Evolutionary conservation across 768 basidiomycete genomes (phyloP), one percentile per base, ranked within the genome.

Genomic region (Panaeolus cyanescens): DNA sequence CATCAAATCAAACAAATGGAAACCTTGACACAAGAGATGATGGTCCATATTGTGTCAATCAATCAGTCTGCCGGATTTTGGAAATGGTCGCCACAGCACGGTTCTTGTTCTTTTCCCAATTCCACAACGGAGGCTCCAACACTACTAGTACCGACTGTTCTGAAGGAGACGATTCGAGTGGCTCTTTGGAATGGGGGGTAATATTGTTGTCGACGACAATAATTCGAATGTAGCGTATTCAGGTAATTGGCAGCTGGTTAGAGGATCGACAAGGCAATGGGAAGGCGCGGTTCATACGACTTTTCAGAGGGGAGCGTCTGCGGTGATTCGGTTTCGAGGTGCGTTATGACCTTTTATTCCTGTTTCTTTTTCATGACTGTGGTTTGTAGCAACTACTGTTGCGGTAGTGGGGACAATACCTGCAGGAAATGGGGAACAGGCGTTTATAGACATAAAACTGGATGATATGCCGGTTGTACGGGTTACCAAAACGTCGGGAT

Each of bases 301-400:
- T 1, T 28, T 53, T n/a, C 56, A 64, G 45, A 54, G 58, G n/a
- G 66, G 69, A 0, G 74, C 75, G 19, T 61, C 58, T n/a, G 65
- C 65, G 1, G 64, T 60, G 8, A 69, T 65, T 32, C 75, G 69
- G 70, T 69, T 69, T 30, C 61, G 63, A 67, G 68, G 68, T 63
- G 42, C n/a, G 60, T 50, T 17, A 39, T n/a, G 15, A 19, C 37
- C 9, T 7, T 42, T 17, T 9, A 8, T 12, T 22, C 10, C 7
- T 6, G 39, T 28, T 12, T 20, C 12, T 28, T 2, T 15, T 28
- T 28, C 7, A 50, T n/a, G 4, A 25, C 1, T 28, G 12, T 12
- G 5, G 3, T n/a, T n/a, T 50, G 5, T 15, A 50, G 45, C 45
- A 1, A 50, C 22, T 12, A 50, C 7, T 20, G 45, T 50, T 50